Base-by-base conservation (phyloP, 768 basidiomycete species). In the Hortiboletus flavorubellus region DNA sequence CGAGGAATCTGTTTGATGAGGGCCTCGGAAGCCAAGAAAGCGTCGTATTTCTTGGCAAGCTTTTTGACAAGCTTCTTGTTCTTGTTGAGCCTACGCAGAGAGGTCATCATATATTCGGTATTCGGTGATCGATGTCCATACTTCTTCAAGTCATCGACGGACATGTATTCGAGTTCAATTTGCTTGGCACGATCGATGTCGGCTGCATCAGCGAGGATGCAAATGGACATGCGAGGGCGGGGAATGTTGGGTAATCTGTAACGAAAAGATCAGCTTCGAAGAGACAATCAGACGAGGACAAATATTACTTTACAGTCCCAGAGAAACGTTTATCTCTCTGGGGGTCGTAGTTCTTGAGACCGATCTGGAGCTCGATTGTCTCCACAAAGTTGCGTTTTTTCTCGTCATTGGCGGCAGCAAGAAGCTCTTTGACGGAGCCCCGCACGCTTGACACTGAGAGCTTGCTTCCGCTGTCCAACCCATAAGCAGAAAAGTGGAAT, bases 11-110 rank as follows among this genome's bases (percentile, higher is more conserved):
- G 96, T 83, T 97, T 98, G 83, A 99, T 98, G 64, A 99, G 83
- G 58, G 92, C 78, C 75, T 99, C 97, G 55, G 97, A 98, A 35
- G 96, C 85, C 63, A 99, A 79, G 88, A 99, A 99, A 56, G 96
- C 94, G 67, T 99, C 95, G 79, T 98, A 95, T 75, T 98, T 98
- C 83, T 98, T 98, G 63, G 96, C 96, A 65, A 98, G 91, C 80
- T 97, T 97, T 84, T 98, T 99, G 71, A 98, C 97, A 59, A 99
- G 91, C 80, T 99, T 99, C 83, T 99, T 98, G 85, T 98, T 99
- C 81, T 97, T 96, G 88, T 96, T 97, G 62, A 98, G 84, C 77
- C 91, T 93, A 45, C 16, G 23, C n/a, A n/a, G 16, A 44, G 12
- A 18, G 45, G 53, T 55, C 8, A 61, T 40, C 39, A 53, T 9